phyloP scores from a whole-genome alignment of 2,329 filamentous ascomycete genomes.

The Penicillium rolfsii region DNA sequence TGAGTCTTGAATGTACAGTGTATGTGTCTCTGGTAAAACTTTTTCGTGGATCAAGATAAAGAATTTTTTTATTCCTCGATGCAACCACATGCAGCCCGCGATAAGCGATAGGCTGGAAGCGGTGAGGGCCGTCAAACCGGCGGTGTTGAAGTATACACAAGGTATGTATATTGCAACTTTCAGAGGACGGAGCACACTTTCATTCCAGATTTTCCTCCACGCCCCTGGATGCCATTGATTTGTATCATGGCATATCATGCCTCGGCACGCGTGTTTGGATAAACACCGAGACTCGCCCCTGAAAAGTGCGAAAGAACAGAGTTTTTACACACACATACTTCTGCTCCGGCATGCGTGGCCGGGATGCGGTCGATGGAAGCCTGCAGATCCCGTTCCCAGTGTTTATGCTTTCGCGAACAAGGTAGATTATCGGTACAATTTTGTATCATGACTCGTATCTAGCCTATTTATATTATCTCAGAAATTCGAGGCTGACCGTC shows the following conservation, averaged over 20 bases:
- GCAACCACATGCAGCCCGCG: slow-evolving; percentile 6
- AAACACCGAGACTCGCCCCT: not conserved
- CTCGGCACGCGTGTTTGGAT: not conserved
- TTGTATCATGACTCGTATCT: not conserved
- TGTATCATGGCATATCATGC: not conserved
- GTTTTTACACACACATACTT: not conserved
- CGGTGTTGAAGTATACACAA: slow-evolving; percentile 6
- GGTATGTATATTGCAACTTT: not conserved
- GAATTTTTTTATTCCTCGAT: slow-evolving; percentile 15
- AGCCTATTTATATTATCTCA: not conserved
- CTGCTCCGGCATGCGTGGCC: not conserved
- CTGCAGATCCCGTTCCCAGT: slow-evolving; percentile 5
- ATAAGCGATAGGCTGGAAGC: slow-evolving; percentile 26
- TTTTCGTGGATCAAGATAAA: slow-evolving; percentile 8
- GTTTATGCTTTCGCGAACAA: not conserved
- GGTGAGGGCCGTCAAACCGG: slow-evolving; percentile 8
- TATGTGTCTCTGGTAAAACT: no score
- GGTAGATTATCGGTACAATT: not conserved
- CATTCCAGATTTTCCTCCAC: no score
- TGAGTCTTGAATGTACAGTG: not conserved
- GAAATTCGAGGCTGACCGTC: not conserved
- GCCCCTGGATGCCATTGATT: slow-evolving; percentile 1
- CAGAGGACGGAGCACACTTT: no score
- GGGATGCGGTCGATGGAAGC: slow-evolving; percentile 4
- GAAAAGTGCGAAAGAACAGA: not conserved